Evolutionary conservation across 2,329 filamentous ascomycete genomes (phyloP), one percentile per base, ranked within the genome.

Genomic region (Pseudogymnoascus sp.): DNA sequence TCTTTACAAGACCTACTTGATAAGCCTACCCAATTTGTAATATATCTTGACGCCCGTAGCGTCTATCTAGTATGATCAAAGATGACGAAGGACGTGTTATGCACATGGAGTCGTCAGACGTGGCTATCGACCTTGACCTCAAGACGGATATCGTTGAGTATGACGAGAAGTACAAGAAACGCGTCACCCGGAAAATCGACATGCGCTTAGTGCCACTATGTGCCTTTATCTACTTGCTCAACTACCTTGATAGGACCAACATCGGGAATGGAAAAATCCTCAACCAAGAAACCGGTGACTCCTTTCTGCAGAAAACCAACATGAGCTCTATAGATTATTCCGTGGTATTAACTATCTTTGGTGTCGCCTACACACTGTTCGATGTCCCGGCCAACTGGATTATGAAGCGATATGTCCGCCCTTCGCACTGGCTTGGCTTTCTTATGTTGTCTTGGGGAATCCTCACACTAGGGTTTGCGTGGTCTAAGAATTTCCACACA

Each of bases 241-340:
- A 84, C 73, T 89, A 87, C 71, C 80, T 89, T 23, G 87, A 89
- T 73, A 79, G 84, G 45, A 82, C 84, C 62, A 90, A 89, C 72
- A 89, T 90, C 63, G 86, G 79, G 63, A 88, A 88, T 71, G 85
- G 86, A 43, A 86, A 84, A 72, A 83, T 88, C 25, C 78, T 89
- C 65, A 89, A 90, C 70, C 75, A 80, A 18, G 78, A 82, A 9
- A 61, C 59, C 23, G n/a, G 23, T 7, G 59, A 61, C 35, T 35
- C 35, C 28, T n/a, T 61, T 25, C 23, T 61, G 5, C 33, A 61
- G 11, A n/a, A 61, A 38, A 61, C 59, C 8, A n/a, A 28, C 25
- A 61, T 43, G 18, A 61, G 9, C 35, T 18, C 33, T 12, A 25
- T 12, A 16, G n/a, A 40, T 25, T 61, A 61, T 31, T 35, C 59